phyloP scores from a whole-genome alignment of 306 rosid species.

The Canavalia gladiata region DNA sequence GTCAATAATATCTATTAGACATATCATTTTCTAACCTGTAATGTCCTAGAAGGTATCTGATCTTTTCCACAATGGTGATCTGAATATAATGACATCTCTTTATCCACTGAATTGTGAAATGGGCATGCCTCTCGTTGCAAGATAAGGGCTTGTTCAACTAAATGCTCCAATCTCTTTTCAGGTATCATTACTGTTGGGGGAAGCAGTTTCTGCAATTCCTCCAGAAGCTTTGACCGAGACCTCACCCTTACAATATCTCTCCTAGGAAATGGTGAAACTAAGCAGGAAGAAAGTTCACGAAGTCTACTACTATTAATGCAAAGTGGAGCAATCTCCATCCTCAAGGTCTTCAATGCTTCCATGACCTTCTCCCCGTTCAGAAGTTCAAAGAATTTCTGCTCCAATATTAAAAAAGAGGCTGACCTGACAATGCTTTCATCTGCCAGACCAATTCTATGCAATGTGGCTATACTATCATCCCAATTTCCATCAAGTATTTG shows the following conservation, averaged over 20 bases:
- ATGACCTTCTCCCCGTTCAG: conserved; percentile 68
- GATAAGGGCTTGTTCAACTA: conserved; percentile 94
- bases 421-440: conserved; percentile 71
- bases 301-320: conserved; percentile 64
- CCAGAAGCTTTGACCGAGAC: conserved; percentile 79
- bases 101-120: conserved; percentile 87
- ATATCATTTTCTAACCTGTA: conserved; percentile 74
- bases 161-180: conserved; percentile 92
- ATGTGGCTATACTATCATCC: conserved; percentile 81
- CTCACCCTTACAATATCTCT: conserved; percentile 57
- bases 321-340: conserved; percentile 88
- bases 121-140: conserved; percentile 89
- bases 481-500: conserved; percentile 87
- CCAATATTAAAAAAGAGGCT: conserved; percentile 84
- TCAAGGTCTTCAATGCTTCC: conserved; percentile 87
- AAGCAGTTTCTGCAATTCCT: conserved; percentile 89
- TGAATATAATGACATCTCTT: conserved; percentile 89
- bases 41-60: conserved; percentile 90
- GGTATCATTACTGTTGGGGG: conserved; percentile 93
- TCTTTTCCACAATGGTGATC: conserved; percentile 94
- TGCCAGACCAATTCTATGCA: conserved; percentile 70
- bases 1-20: conserved; percentile 35
- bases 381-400: conserved; percentile 92
- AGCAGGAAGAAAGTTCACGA: conserved; percentile 82
- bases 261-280: conserved; percentile 70